phyloP scores from a whole-genome alignment of 2,329 filamentous ascomycete species.

The Fusarium sp. region DNA sequence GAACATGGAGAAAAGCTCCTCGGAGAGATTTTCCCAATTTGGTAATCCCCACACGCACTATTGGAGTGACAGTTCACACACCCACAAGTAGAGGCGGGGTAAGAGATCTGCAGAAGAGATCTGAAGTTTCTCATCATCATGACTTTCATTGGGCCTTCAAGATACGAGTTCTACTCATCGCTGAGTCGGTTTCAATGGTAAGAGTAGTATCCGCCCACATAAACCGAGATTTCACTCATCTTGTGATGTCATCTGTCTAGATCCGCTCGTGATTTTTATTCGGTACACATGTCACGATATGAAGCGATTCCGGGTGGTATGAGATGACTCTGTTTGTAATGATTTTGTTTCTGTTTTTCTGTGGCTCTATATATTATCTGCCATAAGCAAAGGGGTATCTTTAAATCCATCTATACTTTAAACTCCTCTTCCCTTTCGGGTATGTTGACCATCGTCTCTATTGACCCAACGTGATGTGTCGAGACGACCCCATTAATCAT shows the following conservation, averaged over 20 bases:
- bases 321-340: too few species aligned
- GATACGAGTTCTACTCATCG: neutral
- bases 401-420: neutral
- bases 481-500: neutral
- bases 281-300: too few species aligned
- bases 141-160: neutral
- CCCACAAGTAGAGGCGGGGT: neutral
- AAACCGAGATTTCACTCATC: neutral
- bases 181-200: accelerated
- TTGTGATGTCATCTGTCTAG: neutral
- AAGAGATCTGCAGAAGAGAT: neutral
- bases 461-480: neutral
- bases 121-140: neutral
- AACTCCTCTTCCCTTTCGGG: neutral
- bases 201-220: neutral
- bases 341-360: too few species aligned
- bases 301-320: too few species aligned
- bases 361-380: neutral
- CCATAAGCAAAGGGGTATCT: neutral
- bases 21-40: neutral
- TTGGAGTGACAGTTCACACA: neutral
- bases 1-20: neutral
- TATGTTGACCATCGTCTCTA: neutral
- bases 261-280: neutral
- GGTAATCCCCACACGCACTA: neutral